Percentiles rank a stretch among this genome's conserved stretches.
Conservation (phyloP, 1,139 yeast species). For the Petasospora fabianii region DNA sequence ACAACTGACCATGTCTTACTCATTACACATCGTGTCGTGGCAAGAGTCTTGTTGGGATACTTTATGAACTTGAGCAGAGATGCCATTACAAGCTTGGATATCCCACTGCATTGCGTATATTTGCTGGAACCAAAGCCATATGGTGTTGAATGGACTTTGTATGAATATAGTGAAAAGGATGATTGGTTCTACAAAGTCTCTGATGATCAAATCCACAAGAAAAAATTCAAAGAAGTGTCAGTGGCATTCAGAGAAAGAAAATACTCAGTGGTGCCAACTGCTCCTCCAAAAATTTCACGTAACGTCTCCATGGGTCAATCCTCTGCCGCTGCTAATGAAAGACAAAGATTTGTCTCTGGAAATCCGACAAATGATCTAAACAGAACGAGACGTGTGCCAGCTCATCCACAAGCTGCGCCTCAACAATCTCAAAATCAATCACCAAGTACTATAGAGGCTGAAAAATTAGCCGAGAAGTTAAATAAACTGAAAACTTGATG, state of each 20-base stretch:
- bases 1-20: conserved; percentile 83
- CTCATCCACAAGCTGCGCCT: background rate
- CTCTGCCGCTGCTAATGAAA: conserved; percentile 1
- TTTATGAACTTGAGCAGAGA: conserved; percentile 82
- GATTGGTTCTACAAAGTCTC: conserved; percentile 80
- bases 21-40: conserved; percentile 86
- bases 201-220: conserved; percentile 52
- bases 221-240: conserved; percentile 58
- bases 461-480: conserved; percentile 31
- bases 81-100: conserved; percentile 84
- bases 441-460: conserved; percentile 27
- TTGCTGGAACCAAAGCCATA: conserved; percentile 90
- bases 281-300: conserved; percentile 17
- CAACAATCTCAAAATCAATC: conserved; percentile 1
- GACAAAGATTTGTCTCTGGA: conserved; percentile 4
- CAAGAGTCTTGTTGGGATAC: conserved; percentile 82
- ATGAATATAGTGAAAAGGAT: conserved; percentile 73
- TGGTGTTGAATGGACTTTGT: conserved; percentile 90
- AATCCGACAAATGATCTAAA: conserved; percentile 17
- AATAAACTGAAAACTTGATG: conserved; percentile 20
- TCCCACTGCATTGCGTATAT: conserved; percentile 87
- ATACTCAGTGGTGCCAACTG: conserved; percentile 68
- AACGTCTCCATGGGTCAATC: conserved; percentile 1
- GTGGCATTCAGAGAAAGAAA: conserved; percentile 62
- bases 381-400: conserved; percentile 22